phyloP scores from a whole-genome alignment of 495 filamentous ascomycete genomes.

The Aspergillus heteromorphus region DNA sequence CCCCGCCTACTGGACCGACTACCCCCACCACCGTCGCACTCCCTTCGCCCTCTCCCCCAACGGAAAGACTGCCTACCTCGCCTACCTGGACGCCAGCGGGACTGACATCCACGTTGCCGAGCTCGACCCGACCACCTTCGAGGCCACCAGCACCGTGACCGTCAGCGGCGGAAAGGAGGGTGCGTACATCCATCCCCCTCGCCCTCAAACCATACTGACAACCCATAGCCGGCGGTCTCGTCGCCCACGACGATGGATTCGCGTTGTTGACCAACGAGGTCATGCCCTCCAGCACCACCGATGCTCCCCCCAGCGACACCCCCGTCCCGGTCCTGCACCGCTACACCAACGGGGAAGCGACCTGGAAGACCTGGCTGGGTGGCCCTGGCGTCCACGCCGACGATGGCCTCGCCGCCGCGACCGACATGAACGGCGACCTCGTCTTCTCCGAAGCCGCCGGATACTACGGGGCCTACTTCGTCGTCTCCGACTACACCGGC shows the following conservation, averaged over 20 bases:
- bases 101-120: conserved; percentile 46
- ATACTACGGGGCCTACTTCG: conserved; percentile 51
- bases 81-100: conserved; percentile 45
- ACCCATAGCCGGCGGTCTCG: conserved; percentile 42
- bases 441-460: conserved; percentile 47
- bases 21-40: conserved; percentile 49
- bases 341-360: conserved; percentile 40
- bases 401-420: conserved; percentile 38
- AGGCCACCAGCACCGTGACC: conserved; percentile 36
- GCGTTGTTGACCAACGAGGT: conserved; percentile 47
- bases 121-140: conserved; percentile 40
- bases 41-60: conserved; percentile 48
- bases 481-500: conserved; percentile 49
- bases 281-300: conserved; percentile 38
- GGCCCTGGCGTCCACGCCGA: conserved; percentile 42
- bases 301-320: conserved; percentile 39
- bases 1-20: conserved; percentile 48
- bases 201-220: neutral
- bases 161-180: conserved; percentile 43
- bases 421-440: conserved; percentile 51
- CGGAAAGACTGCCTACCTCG: conserved; percentile 47
- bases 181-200: conserved; percentile 3
- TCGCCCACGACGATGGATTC: conserved; percentile 53
- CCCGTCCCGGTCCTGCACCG: conserved; percentile 46
- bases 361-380: conserved; percentile 47